These are phyloP conservation scores for Aegilops speltoides DNA, from an alignment of 176 grass and related monocot species.

Conservation along the genomic window DNA sequence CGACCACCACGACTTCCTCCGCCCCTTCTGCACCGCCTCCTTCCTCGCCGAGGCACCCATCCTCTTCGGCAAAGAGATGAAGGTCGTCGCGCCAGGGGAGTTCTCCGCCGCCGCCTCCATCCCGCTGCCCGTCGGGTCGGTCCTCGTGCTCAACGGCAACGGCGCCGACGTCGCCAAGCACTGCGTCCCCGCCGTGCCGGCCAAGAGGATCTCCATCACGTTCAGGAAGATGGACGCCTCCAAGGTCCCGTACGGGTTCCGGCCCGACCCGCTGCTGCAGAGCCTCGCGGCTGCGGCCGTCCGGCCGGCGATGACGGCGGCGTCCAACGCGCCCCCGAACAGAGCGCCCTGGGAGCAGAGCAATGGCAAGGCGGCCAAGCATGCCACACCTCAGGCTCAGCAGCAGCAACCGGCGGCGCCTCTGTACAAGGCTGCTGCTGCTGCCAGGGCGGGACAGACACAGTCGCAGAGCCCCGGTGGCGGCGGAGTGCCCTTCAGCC, in stretches of 20 bases:
- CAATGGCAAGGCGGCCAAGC: neutral
- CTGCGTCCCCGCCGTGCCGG: slow-evolving; percentile 58
- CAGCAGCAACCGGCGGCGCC: neutral
- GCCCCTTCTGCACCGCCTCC: slow-evolving; percentile 68
- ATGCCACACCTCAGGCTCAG: neutral
- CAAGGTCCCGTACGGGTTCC: slow-evolving; percentile 43
- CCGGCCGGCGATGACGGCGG: neutral
- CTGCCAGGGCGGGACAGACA: neutral
- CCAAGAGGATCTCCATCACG: slow-evolving; percentile 68
- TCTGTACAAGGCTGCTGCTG: neutral
- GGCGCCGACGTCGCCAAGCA: slow-evolving; percentile 70
- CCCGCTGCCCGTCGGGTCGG: slow-evolving; percentile 39
- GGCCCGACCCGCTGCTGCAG: slow-evolving; percentile 32
- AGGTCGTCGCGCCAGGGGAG: slow-evolving; percentile 32
- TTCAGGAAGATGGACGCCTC: slow-evolving; percentile 58
- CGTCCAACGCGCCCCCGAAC: neutral
- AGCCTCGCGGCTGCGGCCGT: neutral
- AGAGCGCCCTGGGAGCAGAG: neutral
- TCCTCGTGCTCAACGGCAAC: slow-evolving; percentile 58
- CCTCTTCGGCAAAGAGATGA: slow-evolving; percentile 41
- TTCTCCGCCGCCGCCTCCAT: slow-evolving; percentile 38
- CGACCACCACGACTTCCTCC: slow-evolving; percentile 54
- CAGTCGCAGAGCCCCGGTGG: neutral
- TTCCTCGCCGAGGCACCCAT: slow-evolving; percentile 54
- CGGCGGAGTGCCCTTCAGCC: neutral